Evolutionary conservation across 345 rosid genomes (phyloP).

Genomic region (Ceriops zippeliana): DNA sequence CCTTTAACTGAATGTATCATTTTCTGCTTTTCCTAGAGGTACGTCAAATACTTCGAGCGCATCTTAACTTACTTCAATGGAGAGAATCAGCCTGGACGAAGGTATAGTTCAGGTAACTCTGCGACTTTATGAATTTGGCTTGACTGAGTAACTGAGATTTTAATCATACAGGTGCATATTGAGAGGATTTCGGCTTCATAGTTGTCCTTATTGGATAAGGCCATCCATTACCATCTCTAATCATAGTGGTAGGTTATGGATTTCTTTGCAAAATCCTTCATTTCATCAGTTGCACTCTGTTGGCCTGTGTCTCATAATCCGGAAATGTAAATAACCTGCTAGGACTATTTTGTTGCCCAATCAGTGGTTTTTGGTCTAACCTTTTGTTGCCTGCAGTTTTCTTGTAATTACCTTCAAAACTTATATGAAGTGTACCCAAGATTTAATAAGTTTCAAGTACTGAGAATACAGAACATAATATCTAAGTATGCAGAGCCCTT

Average conservation of each 20-base stretch:
- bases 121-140: neutral
- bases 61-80: conserved; percentile 71
- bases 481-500: too few relatives aligned
- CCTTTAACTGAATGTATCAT: neutral
- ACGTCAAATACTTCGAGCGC: conserved; percentile 77
- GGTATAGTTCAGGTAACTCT: conserved; percentile 37
- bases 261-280: conserved; percentile 4
- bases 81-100: conserved; percentile 72
- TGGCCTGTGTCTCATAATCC: too few relatives aligned
- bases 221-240: conserved; percentile 73
- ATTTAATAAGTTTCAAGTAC: too few relatives aligned
- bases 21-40: conserved; percentile 45
- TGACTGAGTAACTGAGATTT: conserved; percentile 8
- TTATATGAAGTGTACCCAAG: too few relatives aligned
- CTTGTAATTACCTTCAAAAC: too few relatives aligned
- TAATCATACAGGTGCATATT: conserved; percentile 66
- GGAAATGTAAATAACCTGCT: too few relatives aligned
- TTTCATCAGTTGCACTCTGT: neutral
- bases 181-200: conserved; percentile 77
- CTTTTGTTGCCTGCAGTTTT: too few relatives aligned
- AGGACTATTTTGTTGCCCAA: too few relatives aligned
- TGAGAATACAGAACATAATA: too few relatives aligned
- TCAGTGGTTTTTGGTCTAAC: too few relatives aligned
- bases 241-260: conserved; percentile 50
- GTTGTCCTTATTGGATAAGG: conserved; percentile 84